phyloP scores from a whole-genome alignment of 2,329 filamentous ascomycete species.

The Sarocladiaceae sp. region DNA sequence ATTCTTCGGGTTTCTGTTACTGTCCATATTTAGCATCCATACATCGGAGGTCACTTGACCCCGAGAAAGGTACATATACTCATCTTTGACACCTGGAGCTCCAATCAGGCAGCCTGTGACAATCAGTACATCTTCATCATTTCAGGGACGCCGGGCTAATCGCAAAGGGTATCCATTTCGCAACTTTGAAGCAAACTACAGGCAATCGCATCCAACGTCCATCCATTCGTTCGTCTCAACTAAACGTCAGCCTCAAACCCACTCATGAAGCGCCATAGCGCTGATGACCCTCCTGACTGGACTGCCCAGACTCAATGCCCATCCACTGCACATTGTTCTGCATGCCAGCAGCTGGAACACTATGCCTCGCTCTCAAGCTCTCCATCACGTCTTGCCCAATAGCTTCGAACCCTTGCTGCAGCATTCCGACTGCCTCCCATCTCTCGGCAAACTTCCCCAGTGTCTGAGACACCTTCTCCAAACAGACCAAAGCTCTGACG shows the following conservation, averaged over 20 bases:
- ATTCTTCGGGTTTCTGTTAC: no score
- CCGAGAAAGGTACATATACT: no score
- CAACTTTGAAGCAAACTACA: no score
- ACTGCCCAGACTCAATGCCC: constrained; percentile 35
- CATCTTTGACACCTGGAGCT: no score
- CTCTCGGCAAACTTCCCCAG: constrained; percentile 51
- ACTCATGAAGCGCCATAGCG: neutral
- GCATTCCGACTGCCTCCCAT: constrained; percentile 50
- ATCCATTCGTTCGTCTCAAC: no score
- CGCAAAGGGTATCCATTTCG: constrained; percentile 6
- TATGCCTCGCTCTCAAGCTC: constrained; percentile 30
- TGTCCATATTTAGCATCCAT: no score
- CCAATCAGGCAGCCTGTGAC: no score
- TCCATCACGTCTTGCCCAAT: constrained; percentile 39
- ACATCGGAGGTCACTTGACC: no score
- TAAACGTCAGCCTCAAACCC: no score
- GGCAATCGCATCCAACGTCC: no score
- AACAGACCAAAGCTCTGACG: constrained; percentile 44
- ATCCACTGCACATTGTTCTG: constrained; percentile 31
- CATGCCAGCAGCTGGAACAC: neutral
- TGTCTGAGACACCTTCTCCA: constrained; percentile 48
- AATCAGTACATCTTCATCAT: no score
- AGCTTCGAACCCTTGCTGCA: constrained; percentile 47
- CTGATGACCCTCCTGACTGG: constrained; percentile 29
- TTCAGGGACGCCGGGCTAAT: neutral